Percentiles rank a stretch among this genome's conserved stretches.
These are phyloP conservation scores for Cucurbita ficifolia DNA, from an alignment of 306 rosid genomes.

Conservation along the genomic window DNA sequence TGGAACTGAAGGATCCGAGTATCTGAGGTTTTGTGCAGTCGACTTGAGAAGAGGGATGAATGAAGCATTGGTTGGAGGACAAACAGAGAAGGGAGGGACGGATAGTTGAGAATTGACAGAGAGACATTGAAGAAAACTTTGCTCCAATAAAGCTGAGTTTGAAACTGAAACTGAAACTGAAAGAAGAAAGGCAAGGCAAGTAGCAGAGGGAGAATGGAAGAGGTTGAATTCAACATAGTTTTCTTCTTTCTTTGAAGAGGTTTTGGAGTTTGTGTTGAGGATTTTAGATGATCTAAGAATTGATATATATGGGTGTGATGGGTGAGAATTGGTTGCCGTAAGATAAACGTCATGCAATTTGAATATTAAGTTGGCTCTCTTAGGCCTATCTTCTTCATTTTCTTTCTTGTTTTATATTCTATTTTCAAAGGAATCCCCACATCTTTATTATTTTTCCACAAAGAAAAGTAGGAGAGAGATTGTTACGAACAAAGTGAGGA, in stretches of 20 bases:
- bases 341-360: neutral
- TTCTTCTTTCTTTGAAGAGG: neutral
- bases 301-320: neutral
- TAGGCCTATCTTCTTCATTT: too few relatives aligned
- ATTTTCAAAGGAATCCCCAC: too few relatives aligned
- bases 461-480: too few relatives aligned
- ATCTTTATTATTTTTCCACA: too few relatives aligned
- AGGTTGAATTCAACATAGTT: slow-evolving; percentile 17
- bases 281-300: neutral
- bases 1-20: slow-evolving; percentile 36
- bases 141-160: slow-evolving; percentile 22
- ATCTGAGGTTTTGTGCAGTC: slow-evolving; percentile 56
- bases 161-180: slow-evolving; percentile 18
- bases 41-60: slow-evolving; percentile 40
- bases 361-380: too few relatives aligned
- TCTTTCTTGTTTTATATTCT: too few relatives aligned
- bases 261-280: neutral
- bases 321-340: neutral
- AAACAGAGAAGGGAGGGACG: slow-evolving; percentile 27
- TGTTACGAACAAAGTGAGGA: too few relatives aligned
- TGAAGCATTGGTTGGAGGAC: slow-evolving; percentile 23
- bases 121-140: slow-evolving; percentile 32
- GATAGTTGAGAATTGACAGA: slow-evolving; percentile 15
- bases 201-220: neutral
- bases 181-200: slow-evolving; percentile 5